Evolutionary conservation across 371 early-diverging fungal species (phyloP).

Genomic region (Entomophthora muscae): DNA sequence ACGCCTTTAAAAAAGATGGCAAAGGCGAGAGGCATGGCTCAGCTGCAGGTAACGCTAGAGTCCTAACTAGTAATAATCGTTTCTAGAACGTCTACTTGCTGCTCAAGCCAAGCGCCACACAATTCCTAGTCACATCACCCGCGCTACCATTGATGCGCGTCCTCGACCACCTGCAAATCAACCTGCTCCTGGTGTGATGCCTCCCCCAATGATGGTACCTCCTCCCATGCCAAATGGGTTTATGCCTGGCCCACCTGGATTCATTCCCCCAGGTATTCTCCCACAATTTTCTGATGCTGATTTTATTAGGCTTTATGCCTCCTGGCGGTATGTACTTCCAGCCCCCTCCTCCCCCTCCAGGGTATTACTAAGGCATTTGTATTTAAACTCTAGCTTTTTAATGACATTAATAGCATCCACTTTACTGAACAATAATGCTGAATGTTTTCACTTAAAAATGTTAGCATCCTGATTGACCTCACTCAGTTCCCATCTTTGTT

Average conservation of each 20-base stretch:
- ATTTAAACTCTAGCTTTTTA: too few relatives aligned
- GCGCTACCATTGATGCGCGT: constrained; percentile 17
- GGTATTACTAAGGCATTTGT: not conserved
- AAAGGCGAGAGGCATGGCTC: constrained; percentile 95
- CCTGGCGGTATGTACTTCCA: not conserved
- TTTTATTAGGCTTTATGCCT: not conserved
- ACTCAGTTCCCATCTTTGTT: too few relatives aligned
- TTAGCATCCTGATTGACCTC: too few relatives aligned
- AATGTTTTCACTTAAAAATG: too few relatives aligned
- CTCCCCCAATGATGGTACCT: constrained; percentile 11
- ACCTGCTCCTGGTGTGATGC: constrained; percentile 39
- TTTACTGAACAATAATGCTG: too few relatives aligned
- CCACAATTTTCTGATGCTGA: not conserved
- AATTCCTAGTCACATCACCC: constrained; percentile 2
- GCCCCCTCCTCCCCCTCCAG: not conserved
- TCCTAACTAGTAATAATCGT: not conserved
- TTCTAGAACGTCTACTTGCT: constrained; percentile 75
- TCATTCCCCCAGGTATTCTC: not conserved
- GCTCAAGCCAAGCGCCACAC: constrained; percentile 65
- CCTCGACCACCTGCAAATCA: constrained; percentile 30
- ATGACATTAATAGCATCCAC: too few relatives aligned
- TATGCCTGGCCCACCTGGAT: constrained; percentile 11
- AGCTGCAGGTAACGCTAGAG: constrained; percentile 55
- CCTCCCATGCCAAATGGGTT: constrained; percentile 15
- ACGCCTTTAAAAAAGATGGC: constrained; percentile 96